Base-by-base conservation (phyloP, 139 green algal genomes). In the Haematococcus lacustris region DNA sequence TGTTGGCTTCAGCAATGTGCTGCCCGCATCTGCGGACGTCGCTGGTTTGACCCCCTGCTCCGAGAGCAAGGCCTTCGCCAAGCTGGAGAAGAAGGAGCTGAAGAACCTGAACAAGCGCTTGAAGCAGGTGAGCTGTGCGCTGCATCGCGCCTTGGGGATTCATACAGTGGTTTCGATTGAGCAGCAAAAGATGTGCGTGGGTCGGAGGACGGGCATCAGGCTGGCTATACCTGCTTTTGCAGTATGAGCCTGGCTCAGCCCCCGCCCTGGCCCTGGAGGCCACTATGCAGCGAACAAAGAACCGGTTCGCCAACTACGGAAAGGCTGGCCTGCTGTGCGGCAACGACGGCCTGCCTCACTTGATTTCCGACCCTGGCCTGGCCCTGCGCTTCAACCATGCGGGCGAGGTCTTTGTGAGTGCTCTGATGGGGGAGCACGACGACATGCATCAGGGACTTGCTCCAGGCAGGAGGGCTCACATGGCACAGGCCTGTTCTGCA, bases 341-440 rank as follows among this genome's bases (percentile, higher is more conserved):
- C 71, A 89, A 87, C 50, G 95, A 99, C 73, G 95, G 95, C 43
- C 89, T 98, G 63, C 95, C 95, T 26, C 95, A 99, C 85, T 87
- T 99, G 59, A 99, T 99, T 71, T 87, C 95, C 39, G 95, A 99
- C 88, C 95, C 95, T 39, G 93, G 95, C 37, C 87, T 97, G 69
- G 92, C 93, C 2, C 88, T 97, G 33, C 86, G 89, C 70, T 97
- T 92, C 76, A 90, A 88, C 76, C 95, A 99, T 82, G 80, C 89
- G 47, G 95, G 95, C 71, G 95, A 99, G 82, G 83, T 95, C 71
- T 87, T 96, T 69, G 91, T 96, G 77, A 90, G 91, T 88, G 41
- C 3, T 38, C n/a, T n/a, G n/a, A n/a, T n/a, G n/a, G n/a, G n/a
- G n/a, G n/a, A n/a, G n/a, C n/a, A n/a, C n/a, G n/a, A n/a, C n/a